Base-by-base conservation (phyloP, 352 stramenopile genomes). In the Elongisporangium anandrum region DNA sequence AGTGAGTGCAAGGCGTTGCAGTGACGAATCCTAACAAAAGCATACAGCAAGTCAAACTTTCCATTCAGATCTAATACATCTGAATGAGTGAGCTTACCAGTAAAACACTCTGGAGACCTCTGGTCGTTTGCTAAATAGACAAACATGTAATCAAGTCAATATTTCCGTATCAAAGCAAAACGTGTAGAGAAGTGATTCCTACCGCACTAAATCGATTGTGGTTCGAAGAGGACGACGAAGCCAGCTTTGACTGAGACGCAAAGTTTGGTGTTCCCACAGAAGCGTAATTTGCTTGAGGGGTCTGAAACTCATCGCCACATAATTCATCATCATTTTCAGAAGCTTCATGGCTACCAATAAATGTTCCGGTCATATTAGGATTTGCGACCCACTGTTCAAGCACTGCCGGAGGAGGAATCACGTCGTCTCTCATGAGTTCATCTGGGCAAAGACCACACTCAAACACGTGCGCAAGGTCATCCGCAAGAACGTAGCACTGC, bases 401-500 rank as follows among this genome's bases (percentile, higher is more conserved):
- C 65, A 4, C 65, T 69, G 17, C 26, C 56, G 9, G 64, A 59
- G 0, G 29, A 15, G 63, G 72, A 54, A 71, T 65, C 52, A 75
- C 66, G 3, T 85, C 73, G 39, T 86, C 76, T 29, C 70, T 52
- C 3, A 47, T 82, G 22, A 76, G 38, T 54, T 85, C 72, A 6
- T 82, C 73, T 0, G 69, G 57, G 47, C 79, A 89, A 57, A 92
- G 79, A 5, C 72, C 72, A 48, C 79, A 73, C 34, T 84, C 66
- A 21, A 83, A 79, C 3, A 93, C 78, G 45, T 87, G 77, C 9
- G 73, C 77, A 19, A 91, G 66, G 39, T 95, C 86, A 52, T 95
- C 86, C 2, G 86, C 86, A 24, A 95, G 87, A n/a, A 91, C 87
- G 63, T 92, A 95, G 50, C 81, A 92, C 61, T 90, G 77, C 64